phyloP scores from a whole-genome alignment of 495 filamentous ascomycete genomes.

The Pseudoneurospora amorphoporcata region DNA sequence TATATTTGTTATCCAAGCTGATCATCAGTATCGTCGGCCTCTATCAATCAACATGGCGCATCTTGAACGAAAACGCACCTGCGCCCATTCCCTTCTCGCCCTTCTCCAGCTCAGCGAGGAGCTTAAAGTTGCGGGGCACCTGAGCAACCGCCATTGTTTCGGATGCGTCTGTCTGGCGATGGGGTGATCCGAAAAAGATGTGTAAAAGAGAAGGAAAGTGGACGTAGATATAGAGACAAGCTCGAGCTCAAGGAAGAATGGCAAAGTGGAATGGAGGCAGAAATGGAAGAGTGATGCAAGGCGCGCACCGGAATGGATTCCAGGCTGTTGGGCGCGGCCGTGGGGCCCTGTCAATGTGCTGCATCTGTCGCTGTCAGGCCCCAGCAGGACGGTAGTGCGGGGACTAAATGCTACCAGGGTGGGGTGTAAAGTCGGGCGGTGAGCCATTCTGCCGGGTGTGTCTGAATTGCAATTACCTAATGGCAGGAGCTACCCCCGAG shows the following conservation, averaged over 20 bases:
- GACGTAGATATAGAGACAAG: not conserved
- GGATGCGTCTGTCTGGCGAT: not conserved
- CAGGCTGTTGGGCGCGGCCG: not conserved
- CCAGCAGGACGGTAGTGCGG: conserved; percentile 4
- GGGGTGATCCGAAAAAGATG: not conserved
- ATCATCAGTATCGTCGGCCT: not conserved
- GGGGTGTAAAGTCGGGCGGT: conserved; percentile 12
- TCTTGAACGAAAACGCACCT: conserved; percentile 42
- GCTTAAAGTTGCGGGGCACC: conserved; percentile 87
- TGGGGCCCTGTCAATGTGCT: not conserved
- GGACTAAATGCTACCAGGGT: conserved; percentile 5
- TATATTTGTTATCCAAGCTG: conserved; percentile 30
- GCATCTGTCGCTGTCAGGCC: not conserved
- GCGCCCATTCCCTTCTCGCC: conserved; percentile 95
- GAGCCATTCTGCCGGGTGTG: conserved; percentile 8
- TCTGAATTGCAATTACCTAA: not conserved
- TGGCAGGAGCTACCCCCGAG: not conserved
- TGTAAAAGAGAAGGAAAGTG: not conserved
- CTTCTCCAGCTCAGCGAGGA: conserved; percentile 96
- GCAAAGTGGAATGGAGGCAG: not conserved
- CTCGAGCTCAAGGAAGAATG: not conserved
- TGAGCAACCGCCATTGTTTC: conserved; percentile 53
- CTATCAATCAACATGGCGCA: not conserved
- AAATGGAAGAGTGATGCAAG: not conserved
- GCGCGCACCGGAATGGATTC: not conserved